These are phyloP conservation scores for Suillus plorans DNA, from an alignment of 768 basidiomycete genomes.

Conservation along the genomic window DNA sequence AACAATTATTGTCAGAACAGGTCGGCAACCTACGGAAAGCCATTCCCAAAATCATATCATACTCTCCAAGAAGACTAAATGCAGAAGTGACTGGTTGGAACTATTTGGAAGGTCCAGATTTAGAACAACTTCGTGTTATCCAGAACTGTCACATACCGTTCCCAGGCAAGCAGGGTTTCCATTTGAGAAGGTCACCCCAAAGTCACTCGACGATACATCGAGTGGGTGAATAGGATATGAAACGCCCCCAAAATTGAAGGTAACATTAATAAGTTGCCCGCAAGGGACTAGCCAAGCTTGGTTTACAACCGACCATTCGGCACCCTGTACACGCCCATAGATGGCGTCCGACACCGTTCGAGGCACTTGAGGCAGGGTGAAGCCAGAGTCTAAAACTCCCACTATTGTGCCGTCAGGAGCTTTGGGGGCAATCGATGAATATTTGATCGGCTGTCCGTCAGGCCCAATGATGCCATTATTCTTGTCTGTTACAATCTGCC, in stretches of 20 bases:
- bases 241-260: slow-evolving; percentile 68
- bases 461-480: slow-evolving; percentile 71
- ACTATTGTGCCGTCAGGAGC: slow-evolving; percentile 65
- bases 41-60: slow-evolving; percentile 85
- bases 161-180: slow-evolving; percentile 67
- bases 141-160: slow-evolving; percentile 45
- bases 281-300: slow-evolving; percentile 77
- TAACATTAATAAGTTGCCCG: slow-evolving; percentile 66
- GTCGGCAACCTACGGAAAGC: slow-evolving; percentile 56
- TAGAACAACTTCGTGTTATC: slow-evolving; percentile 1
- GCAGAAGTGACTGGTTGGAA: slow-evolving; percentile 85
- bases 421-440: slow-evolving; percentile 66
- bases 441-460: slow-evolving; percentile 60
- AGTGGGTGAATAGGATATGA: slow-evolving; percentile 75
- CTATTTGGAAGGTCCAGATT: slow-evolving; percentile 30
- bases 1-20: background rate
- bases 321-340: slow-evolving; percentile 75
- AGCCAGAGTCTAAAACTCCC: slow-evolving; percentile 76
- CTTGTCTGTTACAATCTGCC: slow-evolving; percentile 72
- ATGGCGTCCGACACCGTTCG: slow-evolving; percentile 77
- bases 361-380: slow-evolving; percentile 69
- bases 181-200: slow-evolving; percentile 37
- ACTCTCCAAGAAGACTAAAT: slow-evolving; percentile 74
- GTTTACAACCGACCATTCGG: slow-evolving; percentile 54
- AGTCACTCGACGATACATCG: slow-evolving; percentile 62